These are phyloP conservation scores for Kwoniella dejecticola DNA, from an alignment of 768 basidiomycete species.

Conservation along the genomic window DNA sequence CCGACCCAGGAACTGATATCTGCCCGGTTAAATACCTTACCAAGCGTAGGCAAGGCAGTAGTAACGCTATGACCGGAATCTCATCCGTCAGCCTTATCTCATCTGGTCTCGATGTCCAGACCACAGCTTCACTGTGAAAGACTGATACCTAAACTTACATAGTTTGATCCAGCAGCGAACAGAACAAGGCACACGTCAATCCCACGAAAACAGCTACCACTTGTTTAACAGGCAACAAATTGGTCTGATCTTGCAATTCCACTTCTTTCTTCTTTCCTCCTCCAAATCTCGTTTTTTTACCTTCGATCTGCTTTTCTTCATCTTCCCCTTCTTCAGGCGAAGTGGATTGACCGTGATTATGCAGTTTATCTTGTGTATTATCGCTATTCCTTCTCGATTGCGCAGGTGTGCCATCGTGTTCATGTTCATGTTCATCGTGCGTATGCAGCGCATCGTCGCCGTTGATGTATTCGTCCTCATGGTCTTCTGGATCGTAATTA, in stretches of 20 bases:
- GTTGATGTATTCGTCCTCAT: neutral
- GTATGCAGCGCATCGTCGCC: constrained; percentile 16
- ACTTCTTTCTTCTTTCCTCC: constrained; percentile 37
- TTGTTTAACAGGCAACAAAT: constrained; percentile 68
- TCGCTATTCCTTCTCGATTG: neutral
- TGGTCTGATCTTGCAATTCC: constrained; percentile 71
- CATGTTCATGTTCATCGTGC: constrained; percentile 40
- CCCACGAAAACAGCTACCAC: constrained; percentile 67
- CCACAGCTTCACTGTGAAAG: no score
- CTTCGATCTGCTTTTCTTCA: constrained; percentile 23
- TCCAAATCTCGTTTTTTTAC: constrained; percentile 15
- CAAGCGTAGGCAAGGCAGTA: constrained; percentile 73
- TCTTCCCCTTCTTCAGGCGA: neutral
- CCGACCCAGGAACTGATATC: constrained; percentile 72
- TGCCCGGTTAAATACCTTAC: constrained; percentile 67
- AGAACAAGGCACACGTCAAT: constrained; percentile 65
- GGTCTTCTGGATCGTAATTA: constrained; percentile 15
- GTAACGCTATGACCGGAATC: constrained; percentile 58
- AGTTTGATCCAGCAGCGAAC: constrained; percentile 69
- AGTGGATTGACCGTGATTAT: neutral
- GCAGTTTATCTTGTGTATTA: no score
- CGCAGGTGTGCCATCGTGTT: constrained; percentile 8
- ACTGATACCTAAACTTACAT: constrained; percentile 60
- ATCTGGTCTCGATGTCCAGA: no score
- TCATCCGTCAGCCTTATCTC: no score